Evolutionary conservation across 208 protist genomes (phyloP).

Genomic region (Balamuthia mandrillaris): DNA sequence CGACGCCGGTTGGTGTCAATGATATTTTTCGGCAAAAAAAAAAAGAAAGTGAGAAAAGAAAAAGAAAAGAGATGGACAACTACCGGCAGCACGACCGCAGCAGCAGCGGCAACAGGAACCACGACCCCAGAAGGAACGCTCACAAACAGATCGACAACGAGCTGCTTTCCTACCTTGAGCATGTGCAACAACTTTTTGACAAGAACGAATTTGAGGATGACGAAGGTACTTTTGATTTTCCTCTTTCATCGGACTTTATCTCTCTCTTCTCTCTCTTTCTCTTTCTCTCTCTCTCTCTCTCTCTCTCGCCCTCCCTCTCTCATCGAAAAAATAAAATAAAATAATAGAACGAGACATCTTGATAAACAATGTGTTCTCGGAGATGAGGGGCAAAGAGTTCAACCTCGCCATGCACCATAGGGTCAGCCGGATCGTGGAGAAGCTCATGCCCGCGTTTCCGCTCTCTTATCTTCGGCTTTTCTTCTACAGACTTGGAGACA

Average conservation of each 20-base stretch:
- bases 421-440: neutral
- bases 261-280: too few relatives aligned
- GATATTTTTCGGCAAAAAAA: too few relatives aligned
- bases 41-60: too few relatives aligned
- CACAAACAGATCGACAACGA: neutral
- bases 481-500: neutral
- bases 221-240: neutral
- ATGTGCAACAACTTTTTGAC: neutral
- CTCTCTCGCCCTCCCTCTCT: too few relatives aligned
- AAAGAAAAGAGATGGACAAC: too few relatives aligned
- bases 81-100: too few relatives aligned
- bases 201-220: constrained; percentile 17
- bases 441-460: neutral
- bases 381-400: neutral
- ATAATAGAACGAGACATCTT: neutral
- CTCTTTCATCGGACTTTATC: too few relatives aligned
- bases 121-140: neutral
- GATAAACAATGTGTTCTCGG: constrained; percentile 1
- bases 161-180: neutral
- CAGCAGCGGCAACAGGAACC: too few relatives aligned
- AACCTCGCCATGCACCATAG: neutral
- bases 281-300: too few relatives aligned
- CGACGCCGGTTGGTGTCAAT: too few relatives aligned
- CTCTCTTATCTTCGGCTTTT: neutral
- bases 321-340: too few relatives aligned